Conservation (phyloP, 2,329 filamentous ascomycete species). For the Cladosporium oxysporum region DNA sequence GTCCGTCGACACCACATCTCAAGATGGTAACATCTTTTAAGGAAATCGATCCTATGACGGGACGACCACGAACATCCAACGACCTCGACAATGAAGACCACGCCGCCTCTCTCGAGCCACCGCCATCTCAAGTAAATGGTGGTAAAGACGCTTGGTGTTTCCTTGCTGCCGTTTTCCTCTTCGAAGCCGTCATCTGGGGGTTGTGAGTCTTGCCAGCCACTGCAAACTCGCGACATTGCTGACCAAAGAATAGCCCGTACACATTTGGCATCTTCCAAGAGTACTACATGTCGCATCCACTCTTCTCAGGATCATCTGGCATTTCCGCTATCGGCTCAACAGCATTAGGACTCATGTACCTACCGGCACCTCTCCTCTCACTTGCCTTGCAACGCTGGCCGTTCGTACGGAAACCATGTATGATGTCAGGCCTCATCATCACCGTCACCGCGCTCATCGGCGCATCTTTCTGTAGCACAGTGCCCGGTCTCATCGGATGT, state of each 20-base stretch:
- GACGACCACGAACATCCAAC: background rate
- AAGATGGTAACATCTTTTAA: background rate
- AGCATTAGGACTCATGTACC: conserved; percentile 43
- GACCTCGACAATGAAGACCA: background rate
- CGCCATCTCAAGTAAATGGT: background rate
- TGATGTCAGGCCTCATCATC: conserved; percentile 39
- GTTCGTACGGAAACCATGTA: conserved; percentile 36
- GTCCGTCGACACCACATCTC: background rate
- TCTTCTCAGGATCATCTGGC: conserved; percentile 26
- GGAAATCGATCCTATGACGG: background rate
- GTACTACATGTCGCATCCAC: conserved; percentile 24
- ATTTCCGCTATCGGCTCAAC: conserved; percentile 48
- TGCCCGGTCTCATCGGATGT: conserved; percentile 40
- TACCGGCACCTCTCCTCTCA: conserved; percentile 44
- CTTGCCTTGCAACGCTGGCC: conserved; percentile 40
- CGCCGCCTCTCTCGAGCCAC: background rate
- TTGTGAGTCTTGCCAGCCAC: background rate
- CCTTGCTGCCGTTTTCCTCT: background rate
- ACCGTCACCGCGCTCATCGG: conserved; percentile 37
- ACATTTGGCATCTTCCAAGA: conserved; percentile 27
- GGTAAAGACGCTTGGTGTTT: background rate
- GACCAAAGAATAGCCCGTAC: background rate
- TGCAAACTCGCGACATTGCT: background rate
- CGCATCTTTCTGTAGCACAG: conserved; percentile 37
- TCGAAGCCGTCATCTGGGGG: background rate